These are phyloP conservation scores for Candida sojae DNA, from an alignment of 1,139 yeast genomes.

Conservation along the genomic window DNA sequence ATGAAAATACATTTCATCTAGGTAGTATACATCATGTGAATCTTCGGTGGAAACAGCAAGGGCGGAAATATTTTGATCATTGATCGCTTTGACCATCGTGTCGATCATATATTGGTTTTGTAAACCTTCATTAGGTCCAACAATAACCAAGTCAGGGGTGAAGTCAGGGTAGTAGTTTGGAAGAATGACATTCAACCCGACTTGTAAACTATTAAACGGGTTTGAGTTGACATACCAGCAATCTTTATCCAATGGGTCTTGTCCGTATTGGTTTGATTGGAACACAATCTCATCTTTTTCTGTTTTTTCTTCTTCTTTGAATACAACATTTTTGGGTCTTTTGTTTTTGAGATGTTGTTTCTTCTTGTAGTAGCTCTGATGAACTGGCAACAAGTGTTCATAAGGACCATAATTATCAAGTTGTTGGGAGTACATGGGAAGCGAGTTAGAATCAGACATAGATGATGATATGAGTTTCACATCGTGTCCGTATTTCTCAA, in stretches of 20 bases:
- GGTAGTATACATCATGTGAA: slow-evolving; percentile 32
- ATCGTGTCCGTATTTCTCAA: slow-evolving; percentile 26
- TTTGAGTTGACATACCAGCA: slow-evolving; percentile 43
- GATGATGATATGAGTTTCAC: slow-evolving; percentile 35
- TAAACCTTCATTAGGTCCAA: slow-evolving; percentile 42
- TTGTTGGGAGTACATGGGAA: background rate
- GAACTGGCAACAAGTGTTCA: slow-evolving; percentile 33
- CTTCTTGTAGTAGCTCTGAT: slow-evolving; percentile 29
- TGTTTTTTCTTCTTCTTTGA: slow-evolving; percentile 3
- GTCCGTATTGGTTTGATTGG: slow-evolving; percentile 25
- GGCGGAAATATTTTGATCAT: slow-evolving; percentile 20
- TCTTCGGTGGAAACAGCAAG: slow-evolving; percentile 31
- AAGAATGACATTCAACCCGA: slow-evolving; percentile 35
- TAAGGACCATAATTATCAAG: slow-evolving; percentile 29
- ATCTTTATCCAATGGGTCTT: slow-evolving; percentile 34
- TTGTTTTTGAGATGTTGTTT: slow-evolving; percentile 16
- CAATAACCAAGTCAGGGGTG: slow-evolving; percentile 37
- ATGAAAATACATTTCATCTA: slow-evolving; percentile 25
- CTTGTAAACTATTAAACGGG: slow-evolving; percentile 30
- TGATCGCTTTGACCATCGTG: slow-evolving; percentile 15
- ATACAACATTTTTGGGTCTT: slow-evolving; percentile 24
- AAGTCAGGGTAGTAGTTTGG: slow-evolving; percentile 31
- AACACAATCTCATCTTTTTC: slow-evolving; percentile 2
- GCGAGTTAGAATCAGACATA: slow-evolving; percentile 20
- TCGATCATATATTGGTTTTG: slow-evolving; percentile 13